Conservation (phyloP, 2,329 filamentous ascomycete genomes). For the Sporothrix pseudoabietina region DNA sequence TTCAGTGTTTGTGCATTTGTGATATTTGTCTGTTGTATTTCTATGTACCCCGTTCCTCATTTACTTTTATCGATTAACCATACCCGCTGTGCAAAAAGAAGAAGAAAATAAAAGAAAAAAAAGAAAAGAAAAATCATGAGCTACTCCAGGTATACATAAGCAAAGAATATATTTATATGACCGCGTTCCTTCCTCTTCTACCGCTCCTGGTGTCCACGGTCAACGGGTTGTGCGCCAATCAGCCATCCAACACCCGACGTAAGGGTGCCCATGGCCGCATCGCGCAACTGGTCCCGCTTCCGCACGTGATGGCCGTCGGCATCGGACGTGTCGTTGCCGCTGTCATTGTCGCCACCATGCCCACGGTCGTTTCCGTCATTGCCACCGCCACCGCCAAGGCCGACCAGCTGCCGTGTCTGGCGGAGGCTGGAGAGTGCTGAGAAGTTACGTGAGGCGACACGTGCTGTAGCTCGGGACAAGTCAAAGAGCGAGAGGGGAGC, state of each 20-base stretch:
- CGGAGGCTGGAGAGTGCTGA: slow-evolving; percentile 58
- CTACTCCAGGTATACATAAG: background rate
- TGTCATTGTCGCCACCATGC: slow-evolving; percentile 14
- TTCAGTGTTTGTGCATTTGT: background rate
- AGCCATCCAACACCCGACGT: slow-evolving; percentile 70
- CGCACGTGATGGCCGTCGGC: slow-evolving; percentile 47
- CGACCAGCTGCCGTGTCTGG: slow-evolving; percentile 42
- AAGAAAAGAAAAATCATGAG: background rate
- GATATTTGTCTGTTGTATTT: background rate
- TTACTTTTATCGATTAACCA: slow-evolving; percentile 1
- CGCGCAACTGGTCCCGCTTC: slow-evolving; percentile 71
- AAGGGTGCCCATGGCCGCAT: slow-evolving; percentile 67
- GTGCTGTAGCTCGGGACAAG: slow-evolving; percentile 62
- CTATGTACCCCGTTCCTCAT: background rate
- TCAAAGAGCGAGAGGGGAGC: slow-evolving; percentile 68
- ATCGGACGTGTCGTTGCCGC: slow-evolving; percentile 14
- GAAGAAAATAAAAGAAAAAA: background rate
- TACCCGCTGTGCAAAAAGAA: background rate
- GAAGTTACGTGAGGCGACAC: slow-evolving; percentile 61
- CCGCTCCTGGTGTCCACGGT: slow-evolving; percentile 32
- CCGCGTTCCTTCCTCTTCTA: background rate
- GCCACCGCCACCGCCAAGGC: slow-evolving; percentile 38
- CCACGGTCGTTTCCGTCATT: slow-evolving; percentile 5
- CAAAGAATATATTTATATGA: background rate
- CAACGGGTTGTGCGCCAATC: slow-evolving; percentile 57